A percentile compares a stretch with the other conserved stretches of the same genome.
Evolutionary conservation across 176 grass and related monocot genomes (phyloP).

Genomic region (Oryza rufipogon): DNA sequence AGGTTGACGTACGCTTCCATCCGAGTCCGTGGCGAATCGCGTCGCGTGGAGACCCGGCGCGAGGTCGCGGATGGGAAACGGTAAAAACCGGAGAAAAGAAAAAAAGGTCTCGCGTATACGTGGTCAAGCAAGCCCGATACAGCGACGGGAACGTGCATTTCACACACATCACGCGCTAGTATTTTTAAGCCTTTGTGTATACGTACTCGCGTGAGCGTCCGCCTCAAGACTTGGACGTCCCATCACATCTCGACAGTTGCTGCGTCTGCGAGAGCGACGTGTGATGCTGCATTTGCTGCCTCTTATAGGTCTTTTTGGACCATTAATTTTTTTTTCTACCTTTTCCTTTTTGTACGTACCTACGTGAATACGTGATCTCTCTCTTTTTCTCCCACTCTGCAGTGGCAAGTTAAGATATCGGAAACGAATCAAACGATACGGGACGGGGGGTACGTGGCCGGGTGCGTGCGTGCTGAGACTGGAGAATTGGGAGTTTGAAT

Average conservation of each 20-base stretch:
- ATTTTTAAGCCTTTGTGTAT: not conserved
- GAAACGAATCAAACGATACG: not conserved
- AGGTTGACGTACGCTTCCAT: not conserved
- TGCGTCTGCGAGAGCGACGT: slow-evolving; percentile 16
- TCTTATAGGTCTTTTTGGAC: not conserved
- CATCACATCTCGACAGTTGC: not conserved
- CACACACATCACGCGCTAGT: not conserved
- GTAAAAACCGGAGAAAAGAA: not conserved
- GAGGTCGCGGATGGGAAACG: not conserved
- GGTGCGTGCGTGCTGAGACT: not conserved
- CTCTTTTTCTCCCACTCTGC: not conserved
- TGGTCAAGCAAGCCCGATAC: not conserved
- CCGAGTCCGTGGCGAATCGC: not conserved
- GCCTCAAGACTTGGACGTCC: not conserved
- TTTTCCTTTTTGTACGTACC: not conserved
- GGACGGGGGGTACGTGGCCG: not conserved
- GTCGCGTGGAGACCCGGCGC: not conserved
- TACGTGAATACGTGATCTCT: not conserved
- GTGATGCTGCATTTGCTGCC: not conserved
- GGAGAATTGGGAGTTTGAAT: not conserved
- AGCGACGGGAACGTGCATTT: slow-evolving; percentile 24
- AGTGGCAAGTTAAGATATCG: not conserved
- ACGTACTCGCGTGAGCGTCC: not conserved
- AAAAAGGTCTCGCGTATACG: not conserved
- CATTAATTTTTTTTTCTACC: not conserved